These are phyloP conservation scores for Rhynchosporium secalis DNA, from an alignment of 2,329 filamentous ascomycete species.

Conservation along the genomic window DNA sequence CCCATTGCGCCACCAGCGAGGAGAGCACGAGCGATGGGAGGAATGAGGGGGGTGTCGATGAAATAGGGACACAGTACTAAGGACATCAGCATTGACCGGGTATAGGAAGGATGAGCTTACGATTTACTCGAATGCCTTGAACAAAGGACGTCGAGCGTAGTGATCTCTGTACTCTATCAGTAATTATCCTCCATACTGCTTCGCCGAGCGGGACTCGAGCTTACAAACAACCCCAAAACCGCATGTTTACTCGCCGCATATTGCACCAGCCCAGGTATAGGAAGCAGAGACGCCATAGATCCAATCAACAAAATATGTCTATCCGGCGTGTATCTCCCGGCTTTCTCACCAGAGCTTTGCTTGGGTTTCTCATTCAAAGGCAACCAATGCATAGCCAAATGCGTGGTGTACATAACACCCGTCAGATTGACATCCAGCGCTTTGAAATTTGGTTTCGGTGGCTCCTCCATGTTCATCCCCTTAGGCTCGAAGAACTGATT, in stretches of 20 bases:
- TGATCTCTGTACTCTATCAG: conserved; percentile 41
- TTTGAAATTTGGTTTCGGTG: conserved; percentile 51
- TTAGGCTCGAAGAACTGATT: conserved; percentile 46
- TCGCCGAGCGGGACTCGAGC: background rate
- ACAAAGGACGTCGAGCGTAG: conserved; percentile 52
- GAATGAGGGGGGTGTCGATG: conserved; percentile 60
- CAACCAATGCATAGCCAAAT: conserved; percentile 63
- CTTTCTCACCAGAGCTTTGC: conserved; percentile 28
- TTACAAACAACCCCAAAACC: conserved; percentile 50
- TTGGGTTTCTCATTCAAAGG: conserved; percentile 49
- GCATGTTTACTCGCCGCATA: conserved; percentile 67
- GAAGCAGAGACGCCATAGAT: conserved; percentile 57
- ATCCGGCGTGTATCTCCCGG: conserved; percentile 46
- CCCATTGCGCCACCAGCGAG: conserved; percentile 58
- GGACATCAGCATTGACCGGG: background rate
- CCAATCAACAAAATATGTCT: conserved; percentile 63
- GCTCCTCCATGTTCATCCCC: conserved; percentile 47
- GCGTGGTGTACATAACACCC: conserved; percentile 64
- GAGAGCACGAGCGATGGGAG: conserved; percentile 47
- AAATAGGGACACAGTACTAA: conserved; percentile 65
- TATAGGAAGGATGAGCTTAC: background rate
- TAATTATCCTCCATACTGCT: conserved; percentile 47
- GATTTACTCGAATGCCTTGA: conserved; percentile 60
- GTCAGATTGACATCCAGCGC: conserved; percentile 63
- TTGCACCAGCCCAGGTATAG: conserved; percentile 45